Conservation (phyloP, 1,139 yeast species). For the Kurtzmaniella natalensis region DNA sequence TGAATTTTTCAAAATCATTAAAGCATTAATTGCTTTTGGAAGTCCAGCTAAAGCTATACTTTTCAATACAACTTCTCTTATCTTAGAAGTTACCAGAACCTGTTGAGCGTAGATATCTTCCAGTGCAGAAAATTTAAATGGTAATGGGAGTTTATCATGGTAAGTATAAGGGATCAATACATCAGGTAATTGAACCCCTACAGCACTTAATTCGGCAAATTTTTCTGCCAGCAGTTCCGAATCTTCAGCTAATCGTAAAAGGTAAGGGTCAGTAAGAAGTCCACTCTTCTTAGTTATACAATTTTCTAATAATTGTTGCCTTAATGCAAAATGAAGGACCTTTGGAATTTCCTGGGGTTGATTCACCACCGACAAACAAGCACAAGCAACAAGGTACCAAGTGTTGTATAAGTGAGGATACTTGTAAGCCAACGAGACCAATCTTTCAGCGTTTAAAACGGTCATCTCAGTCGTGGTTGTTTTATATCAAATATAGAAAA, state of each 20-base stretch:
- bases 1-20: slow-evolving; percentile 58
- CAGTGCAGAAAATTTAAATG: slow-evolving; percentile 27
- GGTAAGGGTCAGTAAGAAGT: slow-evolving; percentile 27
- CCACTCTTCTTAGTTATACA: slow-evolving; percentile 17
- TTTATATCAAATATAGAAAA: too few species aligned
- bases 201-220: slow-evolving; percentile 37
- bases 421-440: slow-evolving; percentile 53
- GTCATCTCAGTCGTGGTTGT: too few species aligned
- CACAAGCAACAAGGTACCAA: slow-evolving; percentile 81
- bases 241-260: slow-evolving; percentile 35
- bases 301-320: slow-evolving; percentile 41
- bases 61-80: slow-evolving; percentile 75
- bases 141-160: slow-evolving; percentile 36
- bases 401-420: slow-evolving; percentile 41
- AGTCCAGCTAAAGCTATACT: slow-evolving; percentile 76
- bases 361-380: slow-evolving; percentile 77
- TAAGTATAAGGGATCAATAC: slow-evolving; percentile 38
- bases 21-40: slow-evolving; percentile 79
- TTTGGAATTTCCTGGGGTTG: slow-evolving; percentile 77
- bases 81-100: slow-evolving; percentile 46
- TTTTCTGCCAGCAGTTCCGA: slow-evolving; percentile 36
- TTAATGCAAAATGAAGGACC: slow-evolving; percentile 68
- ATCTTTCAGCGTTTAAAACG: slow-evolving; percentile 43
- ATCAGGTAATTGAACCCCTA: slow-evolving; percentile 44
- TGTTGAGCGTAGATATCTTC: slow-evolving; percentile 38